Percentiles rank a stretch among this genome's conserved stretches.
Conservation (phyloP, 1,284 basidiomycete species). For the Cutaneotrichosporon arboriforme region DNA sequence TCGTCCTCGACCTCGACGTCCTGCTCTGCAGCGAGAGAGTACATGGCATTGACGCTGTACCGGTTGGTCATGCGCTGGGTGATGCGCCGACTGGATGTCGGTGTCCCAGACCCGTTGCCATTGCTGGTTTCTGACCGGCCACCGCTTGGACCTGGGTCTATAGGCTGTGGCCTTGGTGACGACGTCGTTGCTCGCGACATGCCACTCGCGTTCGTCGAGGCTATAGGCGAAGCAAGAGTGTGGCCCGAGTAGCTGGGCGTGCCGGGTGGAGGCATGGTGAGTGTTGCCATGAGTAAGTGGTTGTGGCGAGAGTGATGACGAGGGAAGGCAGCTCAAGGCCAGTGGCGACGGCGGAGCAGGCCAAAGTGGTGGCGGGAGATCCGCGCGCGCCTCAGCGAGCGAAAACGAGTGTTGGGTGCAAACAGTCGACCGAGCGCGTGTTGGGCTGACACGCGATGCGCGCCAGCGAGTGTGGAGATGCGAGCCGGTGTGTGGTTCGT, state of each 20-base stretch:
- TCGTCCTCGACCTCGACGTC: conserved; percentile 98
- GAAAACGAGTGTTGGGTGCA: no score
- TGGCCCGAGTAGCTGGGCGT: neutral
- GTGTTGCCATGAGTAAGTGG: conserved; percentile 12
- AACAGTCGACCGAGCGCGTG: neutral
- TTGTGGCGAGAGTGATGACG: no score
- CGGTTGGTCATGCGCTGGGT: conserved; percentile 90
- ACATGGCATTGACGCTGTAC: conserved; percentile 91
- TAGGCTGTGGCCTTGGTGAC: neutral
- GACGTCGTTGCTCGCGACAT: neutral
- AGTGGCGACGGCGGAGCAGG: no score
- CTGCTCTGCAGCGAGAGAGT: conserved; percentile 97
- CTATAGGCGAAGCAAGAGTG: neutral
- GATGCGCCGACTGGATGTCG: conserved; percentile 24
- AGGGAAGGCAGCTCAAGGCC: no score
- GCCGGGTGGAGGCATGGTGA: conserved; percentile 17
- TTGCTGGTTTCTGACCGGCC: neutral
- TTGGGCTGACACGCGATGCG: neutral
- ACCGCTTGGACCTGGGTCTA: neutral
- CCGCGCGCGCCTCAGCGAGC: no score
- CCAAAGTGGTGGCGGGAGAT: neutral
- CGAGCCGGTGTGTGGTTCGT: no score
- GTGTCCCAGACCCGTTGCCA: neutral
- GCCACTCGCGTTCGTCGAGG: neutral
- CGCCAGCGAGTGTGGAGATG: no score